Evolutionary conservation across 371 early-diverging fungal genomes (phyloP).

Genomic region (Fennellomyces sp.): DNA sequence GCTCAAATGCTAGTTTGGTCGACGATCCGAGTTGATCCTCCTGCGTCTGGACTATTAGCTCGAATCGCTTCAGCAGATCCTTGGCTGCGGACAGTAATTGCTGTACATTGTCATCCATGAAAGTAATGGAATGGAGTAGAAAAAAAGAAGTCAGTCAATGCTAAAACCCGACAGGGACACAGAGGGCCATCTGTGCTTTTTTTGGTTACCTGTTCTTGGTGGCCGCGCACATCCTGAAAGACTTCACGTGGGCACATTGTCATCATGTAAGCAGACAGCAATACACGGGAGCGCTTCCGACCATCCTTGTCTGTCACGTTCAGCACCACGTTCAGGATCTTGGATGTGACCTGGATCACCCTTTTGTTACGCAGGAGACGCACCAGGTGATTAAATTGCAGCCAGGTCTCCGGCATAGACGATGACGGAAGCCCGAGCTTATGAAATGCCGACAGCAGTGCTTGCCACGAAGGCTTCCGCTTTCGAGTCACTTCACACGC

Average conservation of each 20-base stretch:
- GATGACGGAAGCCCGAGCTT: constrained; percentile 32
- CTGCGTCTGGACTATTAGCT: constrained; percentile 51
- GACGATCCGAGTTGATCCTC: constrained; percentile 26
- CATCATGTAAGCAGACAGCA: constrained; percentile 72
- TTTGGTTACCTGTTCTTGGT: constrained; percentile 53
- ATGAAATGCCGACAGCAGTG: constrained; percentile 13
- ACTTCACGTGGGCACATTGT: constrained; percentile 65
- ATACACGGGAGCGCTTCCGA: constrained; percentile 56
- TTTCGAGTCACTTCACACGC: background rate
- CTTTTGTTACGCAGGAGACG: constrained; percentile 30
- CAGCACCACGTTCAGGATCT: constrained; percentile 31
- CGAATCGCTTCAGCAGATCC: constrained; percentile 54
- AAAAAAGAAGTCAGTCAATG: background rate
- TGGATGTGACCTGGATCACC: constrained; percentile 35
- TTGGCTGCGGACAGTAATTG: constrained; percentile 44
- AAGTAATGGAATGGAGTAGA: constrained; percentile 1
- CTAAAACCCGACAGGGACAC: too few species aligned
- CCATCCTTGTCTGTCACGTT: constrained; percentile 29
- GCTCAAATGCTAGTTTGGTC: constrained; percentile 40
- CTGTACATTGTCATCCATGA: constrained; percentile 27
- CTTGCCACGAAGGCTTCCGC: background rate
- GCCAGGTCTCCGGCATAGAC: constrained; percentile 24
- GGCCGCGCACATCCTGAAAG: constrained; percentile 49
- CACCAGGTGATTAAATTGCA: constrained; percentile 33
- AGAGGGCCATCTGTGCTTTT: too few species aligned